These are phyloP conservation scores for Cyclotella cryptica DNA, from an alignment of 108 stramenopile genomes.

Conservation along the genomic window DNA sequence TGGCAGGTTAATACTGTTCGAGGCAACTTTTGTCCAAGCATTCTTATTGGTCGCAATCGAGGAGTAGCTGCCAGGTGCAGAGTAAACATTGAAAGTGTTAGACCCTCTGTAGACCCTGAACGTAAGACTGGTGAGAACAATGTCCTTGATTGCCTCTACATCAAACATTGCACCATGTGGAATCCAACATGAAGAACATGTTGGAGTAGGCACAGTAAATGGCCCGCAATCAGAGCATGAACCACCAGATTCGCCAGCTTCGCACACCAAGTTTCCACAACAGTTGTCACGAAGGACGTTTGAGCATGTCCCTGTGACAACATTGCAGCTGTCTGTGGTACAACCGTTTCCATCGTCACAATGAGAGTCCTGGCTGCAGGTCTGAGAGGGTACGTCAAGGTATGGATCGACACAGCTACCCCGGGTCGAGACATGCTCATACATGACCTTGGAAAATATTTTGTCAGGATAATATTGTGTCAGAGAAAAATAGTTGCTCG, in stretches of 20 bases:
- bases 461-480: background rate
- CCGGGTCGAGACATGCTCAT: background rate
- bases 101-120: background rate
- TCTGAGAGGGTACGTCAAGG: background rate
- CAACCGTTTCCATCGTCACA: conserved; percentile 6
- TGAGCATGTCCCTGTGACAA: background rate
- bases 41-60: background rate
- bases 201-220: background rate
- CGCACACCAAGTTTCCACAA: conserved; percentile 23
- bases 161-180: conserved; percentile 14
- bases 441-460: conserved; percentile 7
- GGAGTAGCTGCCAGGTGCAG: background rate
- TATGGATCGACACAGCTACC: background rate
- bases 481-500: background rate
- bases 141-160: background rate
- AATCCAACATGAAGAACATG: background rate
- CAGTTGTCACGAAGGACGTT: background rate
- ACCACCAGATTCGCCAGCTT: conserved; percentile 3
- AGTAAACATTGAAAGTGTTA: background rate
- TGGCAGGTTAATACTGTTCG: background rate
- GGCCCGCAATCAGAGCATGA: conserved; percentile 13
- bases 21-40: conserved; percentile 12
- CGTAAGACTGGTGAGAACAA: background rate
- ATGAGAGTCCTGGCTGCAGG: conserved; percentile 2
- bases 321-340: conserved; percentile 3